Base-by-base conservation (phyloP, 2,329 filamentous ascomycete species). In the Colletotrichum sp. region DNA sequence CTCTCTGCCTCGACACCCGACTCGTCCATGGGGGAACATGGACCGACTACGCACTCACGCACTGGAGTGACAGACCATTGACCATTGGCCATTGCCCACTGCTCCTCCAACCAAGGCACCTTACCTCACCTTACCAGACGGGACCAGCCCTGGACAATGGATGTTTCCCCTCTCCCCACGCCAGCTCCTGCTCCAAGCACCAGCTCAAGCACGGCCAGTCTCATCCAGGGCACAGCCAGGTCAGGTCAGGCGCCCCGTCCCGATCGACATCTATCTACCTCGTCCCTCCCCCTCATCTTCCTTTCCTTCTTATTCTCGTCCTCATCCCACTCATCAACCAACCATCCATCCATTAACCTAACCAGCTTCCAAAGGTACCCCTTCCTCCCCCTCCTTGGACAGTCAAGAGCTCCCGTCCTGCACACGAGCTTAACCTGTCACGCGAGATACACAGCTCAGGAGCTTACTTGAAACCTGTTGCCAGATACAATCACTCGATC, bases 191-290 rank as follows among this genome's bases (percentile, higher is more conserved):
- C 72, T 10, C 39, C 63, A 18, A 36, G 44, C 34, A 39, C 22
- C 62, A 69, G 28, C 32, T 22, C 13, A 32, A 44, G 62, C 34
- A 64, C 59, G 59, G 59, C 59, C 59, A 59, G 55, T 36, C 44
- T 52, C 44, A 52, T 52, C 30, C 30, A 69, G 34, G 52, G 52
- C 67, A 69, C 34, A 24, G 15, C 39, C 30, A 69, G 65, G 74
- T 65, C 70, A 75, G 44, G 64, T 68, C 73, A 76, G 48, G 64
- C 74, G 70, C 64, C 48, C 64, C 57, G 60, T 34, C 62, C 62
- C 28, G 60, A 71, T 75, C 75, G 62, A 70, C 71, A 63, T 75
- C 66, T 59, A 66, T 63, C 75, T 63, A 63, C 75, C 75, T 69
- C 62, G 26, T 22, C 44, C 52, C 36, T 44, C 48, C 22, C 57